A percentile compares a stretch with the other conserved stretches of the same genome.
Conservation (phyloP, 169 alveolate genomes). For the Plasmodium inui region DNA sequence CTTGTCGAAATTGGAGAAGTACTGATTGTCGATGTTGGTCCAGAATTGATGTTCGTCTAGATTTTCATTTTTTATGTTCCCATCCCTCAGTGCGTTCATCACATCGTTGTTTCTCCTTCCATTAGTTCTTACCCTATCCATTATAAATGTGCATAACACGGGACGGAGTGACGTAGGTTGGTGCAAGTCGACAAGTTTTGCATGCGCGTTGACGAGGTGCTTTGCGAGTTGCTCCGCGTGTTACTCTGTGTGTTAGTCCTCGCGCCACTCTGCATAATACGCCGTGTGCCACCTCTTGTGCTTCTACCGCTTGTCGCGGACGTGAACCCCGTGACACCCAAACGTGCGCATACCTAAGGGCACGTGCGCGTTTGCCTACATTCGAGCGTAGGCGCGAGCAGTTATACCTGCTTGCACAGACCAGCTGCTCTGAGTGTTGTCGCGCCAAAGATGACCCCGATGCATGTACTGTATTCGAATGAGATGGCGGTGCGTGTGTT, state of each 20-base stretch:
- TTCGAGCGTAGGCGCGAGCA: background rate
- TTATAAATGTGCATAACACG: slow-evolving; percentile 21
- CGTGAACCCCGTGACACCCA: background rate
- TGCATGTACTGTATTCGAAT: no score
- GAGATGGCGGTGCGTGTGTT: background rate
- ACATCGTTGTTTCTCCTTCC: slow-evolving; percentile 62
- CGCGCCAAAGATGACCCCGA: background rate
- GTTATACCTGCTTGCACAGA: background rate
- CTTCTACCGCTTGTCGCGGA: background rate
- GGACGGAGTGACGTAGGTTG: background rate
- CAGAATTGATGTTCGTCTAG: slow-evolving; percentile 64
- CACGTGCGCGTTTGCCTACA: background rate
- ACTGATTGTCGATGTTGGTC: slow-evolving; percentile 62
- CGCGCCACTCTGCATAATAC: background rate
- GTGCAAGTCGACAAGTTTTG: background rate
- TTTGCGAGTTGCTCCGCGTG: background rate
- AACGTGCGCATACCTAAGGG: background rate
- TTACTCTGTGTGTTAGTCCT: background rate
- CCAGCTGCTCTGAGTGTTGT: background rate
- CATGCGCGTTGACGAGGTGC: background rate
- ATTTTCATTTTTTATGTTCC: slow-evolving; percentile 49
- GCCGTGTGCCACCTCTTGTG: background rate
- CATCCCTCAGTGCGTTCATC: slow-evolving; percentile 31
- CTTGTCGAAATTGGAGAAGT: slow-evolving; percentile 67
- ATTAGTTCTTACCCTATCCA: slow-evolving; percentile 64